phyloP scores from a whole-genome alignment of 1,284 basidiomycete genomes.

The Boletus hoseneyae region DNA sequence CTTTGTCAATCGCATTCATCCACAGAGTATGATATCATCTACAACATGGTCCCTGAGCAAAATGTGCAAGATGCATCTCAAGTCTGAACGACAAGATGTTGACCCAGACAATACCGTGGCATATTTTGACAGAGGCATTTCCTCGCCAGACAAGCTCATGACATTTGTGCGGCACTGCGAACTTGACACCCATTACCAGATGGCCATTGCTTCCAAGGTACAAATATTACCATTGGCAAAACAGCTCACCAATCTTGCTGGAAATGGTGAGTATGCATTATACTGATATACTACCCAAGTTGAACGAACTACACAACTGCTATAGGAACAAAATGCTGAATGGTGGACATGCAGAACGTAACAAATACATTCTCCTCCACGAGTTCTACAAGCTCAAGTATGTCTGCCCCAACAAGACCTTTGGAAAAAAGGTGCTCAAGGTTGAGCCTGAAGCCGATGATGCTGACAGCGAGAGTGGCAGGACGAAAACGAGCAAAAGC shows the following conservation, averaged over 20 bases:
- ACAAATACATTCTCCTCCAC: slow-evolving; percentile 98
- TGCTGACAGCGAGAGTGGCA: slow-evolving; percentile 57
- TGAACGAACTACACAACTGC: neutral
- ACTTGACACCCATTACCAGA: slow-evolving; percentile 92
- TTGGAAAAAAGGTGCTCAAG: slow-evolving; percentile 64
- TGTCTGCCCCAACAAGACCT: slow-evolving; percentile 93
- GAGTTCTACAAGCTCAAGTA: slow-evolving; percentile 98
- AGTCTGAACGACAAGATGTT: slow-evolving; percentile 84
- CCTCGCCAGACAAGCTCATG: slow-evolving; percentile 75
- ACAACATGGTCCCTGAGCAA: slow-evolving; percentile 98
- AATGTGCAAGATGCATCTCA: slow-evolving; percentile 91
- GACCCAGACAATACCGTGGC: slow-evolving; percentile 93
- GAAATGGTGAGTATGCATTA: slow-evolving; percentile 71
- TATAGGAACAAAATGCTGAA: slow-evolving; percentile 91
- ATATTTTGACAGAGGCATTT: slow-evolving; percentile 86
- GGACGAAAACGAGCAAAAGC: slow-evolving; percentile 52
- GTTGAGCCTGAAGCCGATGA: slow-evolving; percentile 46
- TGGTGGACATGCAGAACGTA: slow-evolving; percentile 95
- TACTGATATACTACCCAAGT: neutral
- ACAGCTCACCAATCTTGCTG: slow-evolving; percentile 96
- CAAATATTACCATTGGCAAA: slow-evolving; percentile 88
- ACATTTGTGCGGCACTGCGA: slow-evolving; percentile 92
- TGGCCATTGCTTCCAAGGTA: slow-evolving; percentile 91
- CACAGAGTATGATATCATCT: slow-evolving; percentile 87
- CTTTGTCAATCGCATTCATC: neutral